A percentile compares a stretch with the other conserved stretches of the same genome.
Evolutionary conservation across 2,329 filamentous ascomycete genomes (phyloP).

Genomic region (Aspergillus fumigatus): DNA sequence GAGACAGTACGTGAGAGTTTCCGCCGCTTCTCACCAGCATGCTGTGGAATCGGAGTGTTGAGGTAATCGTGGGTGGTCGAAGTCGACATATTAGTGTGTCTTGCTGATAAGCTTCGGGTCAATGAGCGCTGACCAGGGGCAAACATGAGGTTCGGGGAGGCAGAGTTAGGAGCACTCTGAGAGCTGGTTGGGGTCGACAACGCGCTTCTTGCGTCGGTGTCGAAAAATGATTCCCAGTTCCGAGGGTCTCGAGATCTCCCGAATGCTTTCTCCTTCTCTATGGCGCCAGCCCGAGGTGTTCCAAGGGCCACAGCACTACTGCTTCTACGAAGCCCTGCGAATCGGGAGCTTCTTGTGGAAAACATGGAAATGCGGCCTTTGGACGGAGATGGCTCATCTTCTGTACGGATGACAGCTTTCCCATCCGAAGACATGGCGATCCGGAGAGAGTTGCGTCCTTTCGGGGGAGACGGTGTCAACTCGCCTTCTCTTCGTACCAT

Average conservation of each 20-base stretch:
- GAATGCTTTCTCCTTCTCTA: conserved; percentile 48
- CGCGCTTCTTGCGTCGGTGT: conserved; percentile 72
- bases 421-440: conserved; percentile 83
- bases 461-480: conserved; percentile 38
- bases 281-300: conserved; percentile 53
- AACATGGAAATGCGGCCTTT: conserved; percentile 48
- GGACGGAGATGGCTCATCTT: conserved; percentile 65
- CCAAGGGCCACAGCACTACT: conserved; percentile 61
- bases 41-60: conserved; percentile 47
- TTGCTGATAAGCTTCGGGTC: conserved; percentile 53
- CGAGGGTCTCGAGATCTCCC: conserved; percentile 82
- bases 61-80: conserved; percentile 38
- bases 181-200: conserved; percentile 76
- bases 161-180: conserved; percentile 59
- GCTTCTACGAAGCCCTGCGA: conserved; percentile 61
- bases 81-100: conserved; percentile 37
- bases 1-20: conserved; percentile 59
- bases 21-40: conserved; percentile 51
- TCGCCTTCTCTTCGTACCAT: conserved; percentile 36
- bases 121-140: conserved; percentile 58
- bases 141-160: conserved; percentile 74
- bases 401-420: conserved; percentile 76
- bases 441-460: conserved; percentile 54
- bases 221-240: conserved; percentile 87
- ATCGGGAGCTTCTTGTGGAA: conserved; percentile 46